Conservation (phyloP, 2,329 filamentous ascomycete species). For the Amauroascus niger region DNA sequence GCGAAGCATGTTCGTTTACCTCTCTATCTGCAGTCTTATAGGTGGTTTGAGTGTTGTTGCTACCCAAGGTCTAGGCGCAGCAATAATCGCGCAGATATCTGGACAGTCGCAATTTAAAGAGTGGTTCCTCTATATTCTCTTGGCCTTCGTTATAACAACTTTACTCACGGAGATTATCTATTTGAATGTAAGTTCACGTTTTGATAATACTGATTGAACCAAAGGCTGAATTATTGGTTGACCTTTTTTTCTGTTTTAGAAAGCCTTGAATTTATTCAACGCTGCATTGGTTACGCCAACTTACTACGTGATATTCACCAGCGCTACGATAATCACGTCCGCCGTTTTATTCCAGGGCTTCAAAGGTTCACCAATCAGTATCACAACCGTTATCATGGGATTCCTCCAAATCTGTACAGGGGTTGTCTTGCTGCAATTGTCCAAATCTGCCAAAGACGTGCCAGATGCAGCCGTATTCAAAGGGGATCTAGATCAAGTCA, state of each 20-base stretch:
- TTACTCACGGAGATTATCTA: slow-evolving; percentile 89
- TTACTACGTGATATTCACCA: slow-evolving; percentile 98
- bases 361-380: slow-evolving; percentile 70
- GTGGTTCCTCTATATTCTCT: slow-evolving; percentile 88
- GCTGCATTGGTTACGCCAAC: slow-evolving; percentile 94
- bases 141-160: slow-evolving; percentile 84
- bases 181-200: slow-evolving; percentile 63
- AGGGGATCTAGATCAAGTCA: slow-evolving; percentile 87
- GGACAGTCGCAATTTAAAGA: slow-evolving; percentile 87
- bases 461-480: slow-evolving; percentile 86
- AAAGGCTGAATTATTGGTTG: background rate
- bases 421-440: slow-evolving; percentile 87
- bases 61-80: slow-evolving; percentile 84
- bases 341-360: slow-evolving; percentile 88
- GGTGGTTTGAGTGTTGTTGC: slow-evolving; percentile 90
- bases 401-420: slow-evolving; percentile 91
- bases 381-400: slow-evolving; percentile 82
- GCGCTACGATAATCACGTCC: slow-evolving; percentile 86
- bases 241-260: slow-evolving; percentile 47
- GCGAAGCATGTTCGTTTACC: slow-evolving; percentile 94
- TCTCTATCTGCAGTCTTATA: slow-evolving; percentile 90
- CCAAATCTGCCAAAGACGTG: slow-evolving; percentile 95
- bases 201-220: background rate
- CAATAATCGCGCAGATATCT: slow-evolving; percentile 74
- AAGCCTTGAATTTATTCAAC: slow-evolving; percentile 96